These are phyloP conservation scores for Breviolum minutum DNA, from an alignment of 73 alveolate species.

Conservation along the genomic window DNA sequence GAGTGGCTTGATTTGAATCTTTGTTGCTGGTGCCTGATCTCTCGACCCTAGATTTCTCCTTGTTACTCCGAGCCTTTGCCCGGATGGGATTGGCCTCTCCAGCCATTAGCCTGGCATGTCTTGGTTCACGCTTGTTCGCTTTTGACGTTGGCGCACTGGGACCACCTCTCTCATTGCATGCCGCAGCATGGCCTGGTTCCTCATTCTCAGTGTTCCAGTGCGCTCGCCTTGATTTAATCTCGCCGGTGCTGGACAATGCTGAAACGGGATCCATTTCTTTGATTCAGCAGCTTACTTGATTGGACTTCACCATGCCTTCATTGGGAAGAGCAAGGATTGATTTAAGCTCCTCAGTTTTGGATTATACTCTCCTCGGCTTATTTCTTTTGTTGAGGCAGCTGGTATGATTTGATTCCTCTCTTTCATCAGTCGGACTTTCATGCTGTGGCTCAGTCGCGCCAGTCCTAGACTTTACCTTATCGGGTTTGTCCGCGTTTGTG, in stretches of 20 bases:
- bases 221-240: background rate
- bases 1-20: constrained; percentile 10
- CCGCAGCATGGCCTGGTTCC: background rate
- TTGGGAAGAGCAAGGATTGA: background rate
- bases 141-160: constrained; percentile 17
- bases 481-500: background rate
- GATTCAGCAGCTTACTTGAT: background rate
- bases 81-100: background rate
- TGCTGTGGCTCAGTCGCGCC: constrained; percentile 17
- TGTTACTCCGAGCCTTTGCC: background rate
- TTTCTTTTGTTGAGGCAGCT: background rate
- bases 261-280: constrained; percentile 2
- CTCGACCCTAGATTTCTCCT: background rate
- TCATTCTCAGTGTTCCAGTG: background rate
- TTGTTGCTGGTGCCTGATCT: background rate
- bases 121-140: constrained; percentile 8
- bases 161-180: background rate
- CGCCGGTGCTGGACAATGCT: background rate
- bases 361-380: background rate
- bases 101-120: constrained; percentile 28
- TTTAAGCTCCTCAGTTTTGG: background rate
- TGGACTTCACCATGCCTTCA: background rate
- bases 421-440: background rate
- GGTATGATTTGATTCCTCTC: background rate
- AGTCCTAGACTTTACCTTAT: background rate